Conservation (phyloP, 192 early-diverging fungal genomes). For the Podila epigama region DNA sequence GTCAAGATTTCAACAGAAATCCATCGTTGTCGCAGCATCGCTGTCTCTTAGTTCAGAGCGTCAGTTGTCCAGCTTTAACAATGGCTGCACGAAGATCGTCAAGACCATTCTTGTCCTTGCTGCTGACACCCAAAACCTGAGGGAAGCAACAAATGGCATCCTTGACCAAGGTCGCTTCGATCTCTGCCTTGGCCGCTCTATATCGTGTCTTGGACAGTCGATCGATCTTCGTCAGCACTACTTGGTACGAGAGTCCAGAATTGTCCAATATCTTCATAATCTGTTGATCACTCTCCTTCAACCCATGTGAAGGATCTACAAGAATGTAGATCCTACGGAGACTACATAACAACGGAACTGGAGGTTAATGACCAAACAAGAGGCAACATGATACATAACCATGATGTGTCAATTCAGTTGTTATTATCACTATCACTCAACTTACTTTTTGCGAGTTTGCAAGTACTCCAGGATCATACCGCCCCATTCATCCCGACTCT, state of each 20-base stretch:
- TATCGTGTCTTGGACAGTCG: conserved; percentile 47
- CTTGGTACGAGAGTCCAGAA: conserved; percentile 54
- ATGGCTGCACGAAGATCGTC: conserved; percentile 42
- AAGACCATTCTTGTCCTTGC: conserved; percentile 39
- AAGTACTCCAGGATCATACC: conserved; percentile 57
- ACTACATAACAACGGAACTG: conserved; percentile 16
- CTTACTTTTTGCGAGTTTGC: conserved; percentile 50
- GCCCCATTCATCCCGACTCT: conserved; percentile 61
- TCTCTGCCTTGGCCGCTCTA: conserved; percentile 34
- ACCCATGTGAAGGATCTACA: conserved; percentile 52
- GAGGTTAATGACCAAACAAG: background rate
- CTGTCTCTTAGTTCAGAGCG: conserved; percentile 2
- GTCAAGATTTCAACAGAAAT: background rate
- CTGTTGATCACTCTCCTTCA: conserved; percentile 55
- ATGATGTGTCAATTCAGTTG: background rate
- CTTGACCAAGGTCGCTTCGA: conserved; percentile 51
- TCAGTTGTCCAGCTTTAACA: conserved; percentile 32
- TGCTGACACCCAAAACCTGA: conserved; percentile 49
- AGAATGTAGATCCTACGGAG: conserved; percentile 56
- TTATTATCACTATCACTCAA: background rate
- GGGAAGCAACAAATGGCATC: conserved; percentile 60
- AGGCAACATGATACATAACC: background rate
- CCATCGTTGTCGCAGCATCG: background rate
- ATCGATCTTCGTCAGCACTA: conserved; percentile 60
- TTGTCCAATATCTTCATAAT: conserved; percentile 54